Evolutionary conservation across 139 green algal species (phyloP).

Genomic region (Chlorella sp.): DNA sequence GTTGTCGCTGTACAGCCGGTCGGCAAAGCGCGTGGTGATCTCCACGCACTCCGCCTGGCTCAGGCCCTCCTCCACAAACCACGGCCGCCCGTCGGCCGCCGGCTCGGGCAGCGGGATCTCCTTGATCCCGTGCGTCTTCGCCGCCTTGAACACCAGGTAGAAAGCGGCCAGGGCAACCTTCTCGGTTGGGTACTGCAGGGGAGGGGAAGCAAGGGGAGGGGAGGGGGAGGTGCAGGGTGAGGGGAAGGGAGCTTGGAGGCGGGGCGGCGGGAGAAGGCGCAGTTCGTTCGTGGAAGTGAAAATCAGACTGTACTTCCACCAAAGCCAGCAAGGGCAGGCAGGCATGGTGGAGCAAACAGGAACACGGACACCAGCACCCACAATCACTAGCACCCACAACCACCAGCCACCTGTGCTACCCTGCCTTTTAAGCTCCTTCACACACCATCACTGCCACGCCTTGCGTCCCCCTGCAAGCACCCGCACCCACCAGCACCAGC

Average conservation of each 20-base stretch:
- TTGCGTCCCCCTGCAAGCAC: background rate
- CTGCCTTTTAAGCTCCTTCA: background rate
- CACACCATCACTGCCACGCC: background rate
- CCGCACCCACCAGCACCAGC: background rate
- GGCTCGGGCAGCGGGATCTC: conserved; percentile 4
- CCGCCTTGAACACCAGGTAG: conserved; percentile 44
- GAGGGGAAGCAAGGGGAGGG: background rate
- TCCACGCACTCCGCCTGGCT: background rate
- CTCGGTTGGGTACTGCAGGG: background rate
- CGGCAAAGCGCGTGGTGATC: conserved; percentile 1
- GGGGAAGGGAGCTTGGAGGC: background rate
- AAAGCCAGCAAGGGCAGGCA: too few species aligned
- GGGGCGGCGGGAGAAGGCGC: background rate
- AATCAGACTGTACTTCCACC: too few species aligned
- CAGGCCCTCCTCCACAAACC: conserved; percentile 48
- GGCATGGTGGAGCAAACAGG: background rate
- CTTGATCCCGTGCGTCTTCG: background rate
- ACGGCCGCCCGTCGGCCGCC: background rate
- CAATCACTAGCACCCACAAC: background rate
- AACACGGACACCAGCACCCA: background rate
- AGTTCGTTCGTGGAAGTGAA: too few species aligned
- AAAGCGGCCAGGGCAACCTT: conserved; percentile 35
- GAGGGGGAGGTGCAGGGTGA: background rate
- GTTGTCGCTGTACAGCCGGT: background rate
- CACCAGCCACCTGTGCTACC: background rate